Base-by-base conservation (phyloP, 805 yeast species). In the Candida silvicultrix region DNA sequence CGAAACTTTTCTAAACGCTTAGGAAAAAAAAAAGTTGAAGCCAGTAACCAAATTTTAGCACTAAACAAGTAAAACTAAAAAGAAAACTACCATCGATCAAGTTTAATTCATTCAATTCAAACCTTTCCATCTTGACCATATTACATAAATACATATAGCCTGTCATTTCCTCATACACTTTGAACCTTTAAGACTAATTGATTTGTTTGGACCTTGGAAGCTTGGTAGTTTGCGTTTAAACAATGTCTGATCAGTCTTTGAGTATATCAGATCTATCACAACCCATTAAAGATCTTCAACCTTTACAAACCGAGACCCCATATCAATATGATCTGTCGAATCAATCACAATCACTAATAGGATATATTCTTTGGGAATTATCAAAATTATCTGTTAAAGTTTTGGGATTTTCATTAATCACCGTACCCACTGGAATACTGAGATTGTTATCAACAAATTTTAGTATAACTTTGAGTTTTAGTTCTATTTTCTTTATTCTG, bases 401-500 rank as follows among this genome's bases (percentile, higher is more conserved):
- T 21, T 14, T 54, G 3, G 49, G 47, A 12, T 38, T 53, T 16
- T 9, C 49, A 2, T 41, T 61, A 15, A 55, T 63, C 29, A 52
- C 49, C 18, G 44, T 71, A 20, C 68, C 67, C 5, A 42, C 60
- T 20, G 56, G 60, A 28, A 41, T 62, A 1, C 29, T 64, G 9
- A 46, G 63, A 0, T 50, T 75, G 4, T 55, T 76, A 1, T 72
- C 81, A 14, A 62, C 62, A 32, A 71, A 71, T 43, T 70, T 75
- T 56, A 75, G 72, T 50, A 68, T 81, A 20, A 74, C 81, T 1
- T 61, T 81, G 18, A 70, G 80, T 8, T 69, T 80, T 34, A 68
- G 77, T 40, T 67, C 81, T 18, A 48, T 81, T 3, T 49, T 75
- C 1, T 44, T 71, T 0, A 46, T 69, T 5, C 40, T 68, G 3